phyloP scores from a whole-genome alignment of 2,329 filamentous ascomycete genomes.

The Chalaropsis thielavioides region DNA sequence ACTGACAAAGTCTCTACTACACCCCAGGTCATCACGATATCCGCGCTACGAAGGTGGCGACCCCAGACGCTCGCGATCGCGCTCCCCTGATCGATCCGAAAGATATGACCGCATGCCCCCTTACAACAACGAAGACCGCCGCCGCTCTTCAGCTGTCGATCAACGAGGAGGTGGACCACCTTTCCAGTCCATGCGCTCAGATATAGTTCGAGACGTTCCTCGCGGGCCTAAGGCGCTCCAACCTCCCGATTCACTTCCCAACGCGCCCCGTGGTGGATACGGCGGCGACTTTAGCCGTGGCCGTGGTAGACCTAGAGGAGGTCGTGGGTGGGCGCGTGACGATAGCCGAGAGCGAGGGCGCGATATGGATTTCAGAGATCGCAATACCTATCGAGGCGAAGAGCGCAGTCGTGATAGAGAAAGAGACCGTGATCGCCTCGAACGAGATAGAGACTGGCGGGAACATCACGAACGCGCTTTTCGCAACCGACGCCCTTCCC shows the following conservation, averaged over 20 bases:
- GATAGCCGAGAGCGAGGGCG: constrained; percentile 47
- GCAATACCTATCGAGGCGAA: constrained; percentile 36
- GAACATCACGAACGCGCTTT: constrained; percentile 29
- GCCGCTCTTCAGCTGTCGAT: constrained; percentile 42
- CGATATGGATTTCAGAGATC: constrained; percentile 41
- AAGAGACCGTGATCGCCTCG: constrained; percentile 28
- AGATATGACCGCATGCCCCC: constrained; percentile 43
- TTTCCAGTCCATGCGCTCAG: constrained; percentile 46
- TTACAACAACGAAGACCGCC: constrained; percentile 51
- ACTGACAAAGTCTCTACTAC: background rate
- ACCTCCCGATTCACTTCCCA: constrained; percentile 48
- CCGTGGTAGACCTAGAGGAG: constrained; percentile 39
- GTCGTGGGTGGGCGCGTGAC: constrained; percentile 43
- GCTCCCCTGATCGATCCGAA: constrained; percentile 54
- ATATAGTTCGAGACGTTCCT: constrained; percentile 49
- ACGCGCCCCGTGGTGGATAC: constrained; percentile 53
- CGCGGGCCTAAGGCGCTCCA: constrained; percentile 61
- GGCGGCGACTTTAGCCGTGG: constrained; percentile 46
- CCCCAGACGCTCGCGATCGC: constrained; percentile 45
- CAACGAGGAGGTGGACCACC: constrained; percentile 36
- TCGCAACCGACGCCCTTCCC: constrained; percentile 39
- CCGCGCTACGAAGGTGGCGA: constrained; percentile 45
- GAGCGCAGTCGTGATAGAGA: constrained; percentile 46
- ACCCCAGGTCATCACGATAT: constrained; percentile 38
- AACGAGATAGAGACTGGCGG: constrained; percentile 35